Conservation (phyloP, 345 rosid genomes). For the Draba incana region DNA sequence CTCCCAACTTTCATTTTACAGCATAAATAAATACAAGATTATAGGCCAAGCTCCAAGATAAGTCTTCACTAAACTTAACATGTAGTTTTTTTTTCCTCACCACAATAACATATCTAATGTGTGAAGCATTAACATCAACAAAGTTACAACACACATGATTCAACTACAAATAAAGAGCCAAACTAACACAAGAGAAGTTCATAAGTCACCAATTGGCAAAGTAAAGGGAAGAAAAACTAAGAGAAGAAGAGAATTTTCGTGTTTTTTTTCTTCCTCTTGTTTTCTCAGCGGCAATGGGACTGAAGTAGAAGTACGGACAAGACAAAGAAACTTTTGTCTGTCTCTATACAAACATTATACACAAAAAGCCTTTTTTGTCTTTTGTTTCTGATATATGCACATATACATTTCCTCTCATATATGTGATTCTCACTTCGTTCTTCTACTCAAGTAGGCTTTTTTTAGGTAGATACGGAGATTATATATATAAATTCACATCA, state of each 20-base stretch:
- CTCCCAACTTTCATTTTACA: not conserved
- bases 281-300: slow-evolving; percentile 21
- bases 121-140: slow-evolving; percentile 10
- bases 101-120: not conserved
- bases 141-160: slow-evolving; percentile 23
- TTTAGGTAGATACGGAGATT: not conserved
- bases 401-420: slow-evolving; percentile 31
- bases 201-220: slow-evolving; percentile 5
- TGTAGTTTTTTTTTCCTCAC: not conserved
- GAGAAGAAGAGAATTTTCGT: slow-evolving; percentile 26
- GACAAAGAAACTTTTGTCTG: slow-evolving; percentile 32
- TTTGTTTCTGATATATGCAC: slow-evolving; percentile 31
- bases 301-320: slow-evolving; percentile 28
- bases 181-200: slow-evolving; percentile 8
- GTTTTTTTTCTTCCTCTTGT: not conserved
- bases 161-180: slow-evolving; percentile 22
- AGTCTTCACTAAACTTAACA: not conserved
- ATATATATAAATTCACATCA: slow-evolving; percentile 30
- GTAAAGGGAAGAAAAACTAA: not conserved
- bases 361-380: slow-evolving; percentile 27
- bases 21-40: not conserved
- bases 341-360: slow-evolving; percentile 39
- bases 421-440: slow-evolving; percentile 34
- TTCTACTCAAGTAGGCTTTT: slow-evolving; percentile 32
- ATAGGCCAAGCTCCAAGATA: not conserved